phyloP scores from a whole-genome alignment of 192 early-diverging fungal species.

The Umbelopsis vinacea region DNA sequence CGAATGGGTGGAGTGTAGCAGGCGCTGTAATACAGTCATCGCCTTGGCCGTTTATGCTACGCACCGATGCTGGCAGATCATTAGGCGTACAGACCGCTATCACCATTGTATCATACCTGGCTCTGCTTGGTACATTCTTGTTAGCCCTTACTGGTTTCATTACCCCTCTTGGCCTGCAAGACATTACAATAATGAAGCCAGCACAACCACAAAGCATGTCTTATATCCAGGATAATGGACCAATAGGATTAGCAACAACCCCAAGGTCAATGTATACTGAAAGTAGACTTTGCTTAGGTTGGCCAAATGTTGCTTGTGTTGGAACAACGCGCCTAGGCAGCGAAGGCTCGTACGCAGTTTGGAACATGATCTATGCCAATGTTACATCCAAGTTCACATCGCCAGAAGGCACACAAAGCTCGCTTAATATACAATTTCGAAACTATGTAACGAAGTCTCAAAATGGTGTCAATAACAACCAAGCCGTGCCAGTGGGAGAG shows the following conservation, averaged over 20 bases:
- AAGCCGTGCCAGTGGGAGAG: neutral
- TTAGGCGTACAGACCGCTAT: neutral
- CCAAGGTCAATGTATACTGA: neutral
- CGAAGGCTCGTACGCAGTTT: neutral
- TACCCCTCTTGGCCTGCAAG: neutral
- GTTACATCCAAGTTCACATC: constrained; percentile 2
- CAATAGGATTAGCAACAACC: neutral
- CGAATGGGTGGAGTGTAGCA: neutral
- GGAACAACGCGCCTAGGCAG: neutral
- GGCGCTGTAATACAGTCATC: neutral
- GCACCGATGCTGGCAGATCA: neutral
- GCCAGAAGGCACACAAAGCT: neutral
- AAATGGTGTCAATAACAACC: neutral
- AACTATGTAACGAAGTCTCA: neutral
- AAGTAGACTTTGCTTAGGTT: neutral
- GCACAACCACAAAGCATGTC: neutral
- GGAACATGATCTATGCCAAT: neutral
- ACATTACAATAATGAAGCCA: neutral
- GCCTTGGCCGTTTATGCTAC: neutral
- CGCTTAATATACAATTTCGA: constrained; percentile 9
- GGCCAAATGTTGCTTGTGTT: neutral
- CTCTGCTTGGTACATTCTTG: neutral
- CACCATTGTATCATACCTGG: neutral
- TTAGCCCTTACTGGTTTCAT: neutral
- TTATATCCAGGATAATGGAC: neutral